A percentile compares a stretch with the other conserved stretches of the same genome.
Evolutionary conservation across 2,329 filamentous ascomycete species (phyloP).

Genomic region (Sarocladiaceae sp.): DNA sequence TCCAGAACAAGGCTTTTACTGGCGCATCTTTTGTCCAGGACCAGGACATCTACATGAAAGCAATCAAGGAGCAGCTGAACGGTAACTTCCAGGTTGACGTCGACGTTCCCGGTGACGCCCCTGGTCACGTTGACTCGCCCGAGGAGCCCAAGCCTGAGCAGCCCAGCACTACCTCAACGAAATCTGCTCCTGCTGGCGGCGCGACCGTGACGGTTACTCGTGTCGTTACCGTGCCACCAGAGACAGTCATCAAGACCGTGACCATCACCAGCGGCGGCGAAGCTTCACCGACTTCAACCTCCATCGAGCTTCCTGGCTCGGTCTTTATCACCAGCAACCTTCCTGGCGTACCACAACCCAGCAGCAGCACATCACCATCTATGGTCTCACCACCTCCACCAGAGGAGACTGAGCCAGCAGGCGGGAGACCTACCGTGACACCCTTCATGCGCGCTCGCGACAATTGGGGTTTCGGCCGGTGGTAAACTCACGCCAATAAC

Average conservation of each 20-base stretch:
- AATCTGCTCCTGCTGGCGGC: slow-evolving; percentile 9
- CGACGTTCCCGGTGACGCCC: slow-evolving; percentile 14
- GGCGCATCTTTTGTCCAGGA: slow-evolving; percentile 20
- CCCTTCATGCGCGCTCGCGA: slow-evolving; percentile 17
- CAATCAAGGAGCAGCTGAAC: slow-evolving; percentile 40
- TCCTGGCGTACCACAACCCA: neutral
- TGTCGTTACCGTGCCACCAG: slow-evolving; percentile 34
- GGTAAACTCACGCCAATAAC: no score
- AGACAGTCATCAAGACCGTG: slow-evolving; percentile 33
- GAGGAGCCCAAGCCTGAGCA: neutral
- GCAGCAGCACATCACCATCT: neutral
- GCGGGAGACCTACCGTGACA: slow-evolving; percentile 16
- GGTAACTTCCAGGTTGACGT: slow-evolving; percentile 42
- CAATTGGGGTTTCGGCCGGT: slow-evolving; percentile 19
- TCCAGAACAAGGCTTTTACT: slow-evolving; percentile 16
- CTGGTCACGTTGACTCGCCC: neutral
- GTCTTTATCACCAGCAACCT: slow-evolving; percentile 4
- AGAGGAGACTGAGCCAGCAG: neutral
- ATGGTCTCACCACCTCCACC: neutral
- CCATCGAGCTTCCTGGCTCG: neutral
- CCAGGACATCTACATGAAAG: slow-evolving; percentile 38
- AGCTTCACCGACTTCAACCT: slow-evolving; percentile 3
- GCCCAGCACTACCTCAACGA: neutral
- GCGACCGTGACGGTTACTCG: slow-evolving; percentile 24
- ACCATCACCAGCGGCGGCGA: slow-evolving; percentile 25